Evolutionary conservation across 1,139 yeast species (phyloP).

Genomic region (Hanseniaspora gamundiae): DNA sequence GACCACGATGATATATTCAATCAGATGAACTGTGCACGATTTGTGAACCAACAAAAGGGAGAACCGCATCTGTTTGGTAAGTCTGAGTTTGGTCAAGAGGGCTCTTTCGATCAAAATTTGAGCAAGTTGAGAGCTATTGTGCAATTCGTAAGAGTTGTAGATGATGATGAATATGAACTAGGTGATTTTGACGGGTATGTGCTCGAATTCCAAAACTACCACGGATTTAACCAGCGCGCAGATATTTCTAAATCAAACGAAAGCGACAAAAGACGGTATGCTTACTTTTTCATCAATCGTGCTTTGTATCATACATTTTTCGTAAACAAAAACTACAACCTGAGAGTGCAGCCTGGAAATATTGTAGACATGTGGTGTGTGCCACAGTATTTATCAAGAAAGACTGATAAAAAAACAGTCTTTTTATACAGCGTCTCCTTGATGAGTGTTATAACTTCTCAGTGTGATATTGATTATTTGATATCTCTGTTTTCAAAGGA

Average conservation of each 20-base stretch:
- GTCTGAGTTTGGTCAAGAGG: too few relatives aligned
- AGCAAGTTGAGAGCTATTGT: neutral
- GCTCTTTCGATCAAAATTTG: neutral
- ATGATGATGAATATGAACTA: neutral
- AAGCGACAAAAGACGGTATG: neutral
- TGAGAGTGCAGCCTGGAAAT: conserved; percentile 16
- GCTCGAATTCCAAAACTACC: neutral
- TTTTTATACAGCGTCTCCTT: neutral
- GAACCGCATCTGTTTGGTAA: neutral
- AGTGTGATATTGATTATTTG: neutral
- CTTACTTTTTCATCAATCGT: neutral
- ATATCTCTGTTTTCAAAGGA: neutral
- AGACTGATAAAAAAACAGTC: neutral
- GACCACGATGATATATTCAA: neutral
- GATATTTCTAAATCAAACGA: neutral
- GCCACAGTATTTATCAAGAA: neutral
- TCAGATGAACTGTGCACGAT: too few relatives aligned
- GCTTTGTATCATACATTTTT: neutral
- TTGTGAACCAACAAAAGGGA: too few relatives aligned
- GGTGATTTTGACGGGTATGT: neutral
- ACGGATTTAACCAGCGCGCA: neutral
- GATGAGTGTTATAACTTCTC: neutral
- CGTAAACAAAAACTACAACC: neutral
- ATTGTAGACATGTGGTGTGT: conserved; percentile 2
- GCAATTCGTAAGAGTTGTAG: conserved; percentile 1